Evolutionary conservation across 352 stramenopile genomes (phyloP), one percentile per base, ranked within the genome.

Genomic region (Phytophthora sp.): DNA sequence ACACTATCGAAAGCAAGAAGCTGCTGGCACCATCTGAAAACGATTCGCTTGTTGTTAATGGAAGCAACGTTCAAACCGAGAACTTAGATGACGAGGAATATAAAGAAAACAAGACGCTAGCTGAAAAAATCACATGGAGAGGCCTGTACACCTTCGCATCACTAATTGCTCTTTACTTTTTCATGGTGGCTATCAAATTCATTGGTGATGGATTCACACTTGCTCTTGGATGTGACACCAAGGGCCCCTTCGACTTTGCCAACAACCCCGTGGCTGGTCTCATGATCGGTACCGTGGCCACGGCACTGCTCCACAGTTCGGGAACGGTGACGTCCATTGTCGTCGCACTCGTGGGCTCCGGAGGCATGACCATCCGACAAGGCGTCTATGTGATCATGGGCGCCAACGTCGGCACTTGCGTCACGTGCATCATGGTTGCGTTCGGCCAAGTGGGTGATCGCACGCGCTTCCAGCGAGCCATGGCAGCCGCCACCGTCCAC

Each of bases 311-410:
- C 0, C 84, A 94, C 58, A 87, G 74, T 15, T 89, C 76, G 20
- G 71, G 71, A 4, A 94, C 84, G 0, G 82, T 88, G 20, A 94
- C 82, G 15, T 87, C 84, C 5, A 84, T 93, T 55, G 72, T 77
- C 13, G 82, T 91, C 43, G 73, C 76, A 1, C 50, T 89, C 4
- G 80, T 89, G 0, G 72, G 87, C 32, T 66, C 85, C 3, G 67
- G 65, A 3, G 73, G 76, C 17, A 74, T 97, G 49, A 74, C 76
- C 21, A 88, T 96, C 28, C 72, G 86, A 2, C 72, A 88, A 50
- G 90, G 70, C 17, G 92, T 96, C 50, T 95, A 85, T 53, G 87
- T 97, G 55, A 77, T 97, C 54, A 96, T 97, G 84, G 90, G 90
- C 10, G 87, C 90, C 35, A 97, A 97, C 64, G 85, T 91, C 45